These are phyloP conservation scores for Pleurotus tuoliensis DNA, from an alignment of 768 basidiomycete genomes.

Conservation along the genomic window DNA sequence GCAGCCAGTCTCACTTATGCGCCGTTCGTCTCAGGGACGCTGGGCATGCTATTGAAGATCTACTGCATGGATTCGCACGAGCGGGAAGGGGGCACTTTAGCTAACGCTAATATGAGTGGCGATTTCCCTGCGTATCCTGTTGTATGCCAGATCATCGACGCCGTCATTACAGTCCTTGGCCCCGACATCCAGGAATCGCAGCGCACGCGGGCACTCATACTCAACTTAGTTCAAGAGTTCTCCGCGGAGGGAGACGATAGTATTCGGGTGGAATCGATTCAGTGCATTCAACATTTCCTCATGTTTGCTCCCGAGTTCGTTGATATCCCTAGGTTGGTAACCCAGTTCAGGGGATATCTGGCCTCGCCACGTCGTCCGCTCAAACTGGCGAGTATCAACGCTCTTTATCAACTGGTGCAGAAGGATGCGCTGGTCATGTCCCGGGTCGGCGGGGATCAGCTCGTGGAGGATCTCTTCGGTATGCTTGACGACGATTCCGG, in stretches of 20 bases:
- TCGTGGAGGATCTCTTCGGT: conserved; percentile 93
- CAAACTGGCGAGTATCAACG: conserved; percentile 93
- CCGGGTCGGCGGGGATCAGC: conserved; percentile 85
- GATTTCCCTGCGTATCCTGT: conserved; percentile 91
- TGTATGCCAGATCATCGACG: conserved; percentile 88
- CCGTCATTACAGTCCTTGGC: conserved; percentile 88
- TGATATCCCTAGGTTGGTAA: conserved; percentile 75
- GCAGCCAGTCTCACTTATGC: conserved; percentile 90
- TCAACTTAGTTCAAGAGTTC: conserved; percentile 85
- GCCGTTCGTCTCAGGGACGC: conserved; percentile 81
- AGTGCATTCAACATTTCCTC: conserved; percentile 93
- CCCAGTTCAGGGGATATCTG: conserved; percentile 74
- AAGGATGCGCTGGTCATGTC: conserved; percentile 91
- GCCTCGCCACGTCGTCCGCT: conserved; percentile 78
- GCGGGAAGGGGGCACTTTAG: conserved; percentile 81
- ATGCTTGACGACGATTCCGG: conserved; percentile 94
- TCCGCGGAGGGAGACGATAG: conserved; percentile 83
- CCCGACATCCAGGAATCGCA: conserved; percentile 92
- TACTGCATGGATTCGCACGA: conserved; percentile 92
- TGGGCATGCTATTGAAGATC: conserved; percentile 87
- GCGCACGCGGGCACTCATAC: conserved; percentile 72
- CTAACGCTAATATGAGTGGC: conserved; percentile 81
- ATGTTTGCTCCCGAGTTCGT: conserved; percentile 91
- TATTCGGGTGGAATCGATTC: conserved; percentile 89
- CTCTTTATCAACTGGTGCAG: conserved; percentile 94